Evolutionary conservation across 2,329 filamentous ascomycete genomes (phyloP), one percentile per base, ranked within the genome.

Genomic region (Penicillium decumbens): DNA sequence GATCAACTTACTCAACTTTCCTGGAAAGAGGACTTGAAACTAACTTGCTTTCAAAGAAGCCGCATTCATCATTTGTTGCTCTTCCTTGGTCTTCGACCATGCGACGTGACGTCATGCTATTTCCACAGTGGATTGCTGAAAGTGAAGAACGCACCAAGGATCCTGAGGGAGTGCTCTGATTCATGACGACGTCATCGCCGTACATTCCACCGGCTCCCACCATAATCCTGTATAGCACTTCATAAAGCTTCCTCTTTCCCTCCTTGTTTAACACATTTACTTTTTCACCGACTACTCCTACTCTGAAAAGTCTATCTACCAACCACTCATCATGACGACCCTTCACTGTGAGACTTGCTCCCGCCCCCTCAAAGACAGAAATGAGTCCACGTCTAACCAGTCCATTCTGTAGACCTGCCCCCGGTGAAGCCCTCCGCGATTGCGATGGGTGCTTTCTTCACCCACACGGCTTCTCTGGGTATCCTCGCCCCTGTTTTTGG

Each of bases 361-460:
- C 20, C 6, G 15, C 38, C 27, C 3, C 23, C 6, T 3, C 2
- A 41, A 3, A 28, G 9, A 2, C 10, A 20, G 3, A 30, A 37
- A 30, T 18, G 12, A 12, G 28, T 15, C 15, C 33, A 7, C 13
- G 7, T 18, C 18, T 33, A 38, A 48, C 9, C 27, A 30, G 7
- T 4, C 35, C 25, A 3, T 37, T 12, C 15, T 41, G 23, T 53
- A 84, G 81, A 87, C 71, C 80, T 88, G 48, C 85, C 85, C 61
- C 79, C 91, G 62, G 93, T 98, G 69, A 97, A 96, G 86, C 93
- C 93, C 64, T 96, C 91, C 69, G 92, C 93, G 67, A 95, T 98
- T 69, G 93, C 92, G 68, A 83, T 97, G 67, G 93, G 93, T 76
- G 93, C 91, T 56, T 77, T 90, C 73, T 98, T 96, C 84, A 96